Conservation (phyloP, 805 yeast species). For the Wickerhamiella siamensis region DNA sequence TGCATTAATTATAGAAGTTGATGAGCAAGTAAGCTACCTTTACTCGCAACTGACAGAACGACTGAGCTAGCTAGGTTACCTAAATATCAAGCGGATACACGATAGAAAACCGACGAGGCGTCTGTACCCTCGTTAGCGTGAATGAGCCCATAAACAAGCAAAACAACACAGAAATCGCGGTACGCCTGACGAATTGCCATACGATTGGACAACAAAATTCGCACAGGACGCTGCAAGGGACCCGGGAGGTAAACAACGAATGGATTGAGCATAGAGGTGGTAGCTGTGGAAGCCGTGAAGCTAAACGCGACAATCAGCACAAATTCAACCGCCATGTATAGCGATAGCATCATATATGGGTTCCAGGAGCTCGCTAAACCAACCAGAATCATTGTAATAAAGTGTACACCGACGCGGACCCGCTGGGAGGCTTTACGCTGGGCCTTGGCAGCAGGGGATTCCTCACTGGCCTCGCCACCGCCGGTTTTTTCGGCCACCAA, state of each 20-base stretch:
- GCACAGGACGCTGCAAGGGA: constrained; percentile 16
- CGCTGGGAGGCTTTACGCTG: constrained; percentile 3
- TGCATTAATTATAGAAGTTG: too few relatives aligned
- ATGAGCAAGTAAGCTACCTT: too few relatives aligned
- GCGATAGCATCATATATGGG: constrained; percentile 12
- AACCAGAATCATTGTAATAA: constrained; percentile 10
- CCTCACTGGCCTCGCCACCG: background rate
- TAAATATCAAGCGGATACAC: too few relatives aligned
- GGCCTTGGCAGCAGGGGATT: background rate
- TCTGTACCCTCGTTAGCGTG: background rate
- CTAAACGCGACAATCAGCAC: constrained; percentile 16
- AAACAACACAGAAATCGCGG: constrained; percentile 18
- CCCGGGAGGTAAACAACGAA: constrained; percentile 21
- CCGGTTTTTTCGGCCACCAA: background rate
- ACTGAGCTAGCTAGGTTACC: too few relatives aligned
- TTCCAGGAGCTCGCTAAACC: constrained; percentile 17
- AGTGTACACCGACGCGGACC: constrained; percentile 10
- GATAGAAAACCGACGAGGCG: background rate
- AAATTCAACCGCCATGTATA: constrained; percentile 17
- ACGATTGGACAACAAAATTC: constrained; percentile 12
- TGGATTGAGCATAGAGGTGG: constrained; percentile 15
- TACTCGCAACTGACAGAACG: too few relatives aligned
- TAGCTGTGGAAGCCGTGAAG: constrained; percentile 15
- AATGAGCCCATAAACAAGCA: constrained; percentile 19
- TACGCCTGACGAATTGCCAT: constrained; percentile 11